Conservation (phyloP, 2,329 filamentous ascomycete genomes). For the Elsinoe necatrix region DNA sequence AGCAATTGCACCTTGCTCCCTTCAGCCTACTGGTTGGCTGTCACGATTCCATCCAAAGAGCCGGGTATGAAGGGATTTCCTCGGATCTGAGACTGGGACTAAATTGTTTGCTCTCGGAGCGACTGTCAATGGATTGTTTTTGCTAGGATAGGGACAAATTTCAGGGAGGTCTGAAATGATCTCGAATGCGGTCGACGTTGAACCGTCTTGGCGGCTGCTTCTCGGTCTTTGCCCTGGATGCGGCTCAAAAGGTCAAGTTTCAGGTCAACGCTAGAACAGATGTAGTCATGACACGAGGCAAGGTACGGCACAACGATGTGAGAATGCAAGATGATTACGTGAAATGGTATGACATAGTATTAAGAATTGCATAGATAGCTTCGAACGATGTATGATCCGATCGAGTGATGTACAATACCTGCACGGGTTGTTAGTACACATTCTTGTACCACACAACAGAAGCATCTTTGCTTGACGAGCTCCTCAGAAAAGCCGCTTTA, state of each 20-base stretch:
- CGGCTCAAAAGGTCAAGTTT: slow-evolving; percentile 8
- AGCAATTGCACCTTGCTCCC: slow-evolving; percentile 7
- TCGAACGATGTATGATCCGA: too few species aligned
- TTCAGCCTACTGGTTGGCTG: not conserved
- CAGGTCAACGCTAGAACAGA: slow-evolving; percentile 4
- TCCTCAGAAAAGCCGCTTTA: slow-evolving; percentile 33
- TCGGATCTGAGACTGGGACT: not conserved
- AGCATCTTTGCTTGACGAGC: not conserved
- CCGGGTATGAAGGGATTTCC: not conserved
- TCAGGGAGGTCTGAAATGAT: not conserved
- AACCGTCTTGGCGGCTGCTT: slow-evolving; percentile 14
- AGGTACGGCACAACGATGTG: not conserved
- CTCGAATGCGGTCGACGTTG: slow-evolving; percentile 11
- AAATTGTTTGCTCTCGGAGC: not conserved
- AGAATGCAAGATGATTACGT: not conserved
- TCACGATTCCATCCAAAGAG: not conserved
- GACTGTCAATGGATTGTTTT: not conserved
- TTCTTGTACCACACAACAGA: not conserved
- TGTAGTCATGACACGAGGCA: slow-evolving; percentile 1
- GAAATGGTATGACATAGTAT: too few species aligned
- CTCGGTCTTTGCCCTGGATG: slow-evolving; percentile 1
- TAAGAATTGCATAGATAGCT: too few species aligned
- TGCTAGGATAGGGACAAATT: not conserved
- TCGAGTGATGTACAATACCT: too few species aligned
- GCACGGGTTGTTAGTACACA: not conserved